A percentile compares a stretch with the other conserved stretches of the same genome.
phyloP scores from a whole-genome alignment of 768 basidiomycete genomes.

The Lactarius trivialis region DNA sequence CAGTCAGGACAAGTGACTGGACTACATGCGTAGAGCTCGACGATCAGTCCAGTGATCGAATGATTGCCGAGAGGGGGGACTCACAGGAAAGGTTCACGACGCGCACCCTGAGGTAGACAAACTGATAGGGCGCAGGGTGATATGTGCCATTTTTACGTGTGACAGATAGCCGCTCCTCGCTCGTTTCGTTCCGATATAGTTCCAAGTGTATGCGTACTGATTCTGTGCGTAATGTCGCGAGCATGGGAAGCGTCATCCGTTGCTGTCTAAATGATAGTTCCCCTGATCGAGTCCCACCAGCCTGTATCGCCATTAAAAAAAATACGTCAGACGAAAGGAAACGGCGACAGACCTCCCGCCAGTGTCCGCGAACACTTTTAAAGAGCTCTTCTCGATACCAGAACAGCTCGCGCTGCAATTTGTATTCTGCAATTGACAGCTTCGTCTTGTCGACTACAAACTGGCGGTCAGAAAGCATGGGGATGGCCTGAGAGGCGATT shows the following conservation, averaged over 20 bases:
- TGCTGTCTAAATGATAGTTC: slow-evolving; percentile 73
- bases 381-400: slow-evolving; percentile 95
- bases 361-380: slow-evolving; percentile 56
- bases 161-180: slow-evolving; percentile 21
- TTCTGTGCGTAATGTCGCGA: slow-evolving; percentile 69
- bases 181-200: slow-evolving; percentile 18
- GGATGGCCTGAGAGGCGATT: slow-evolving; percentile 61
- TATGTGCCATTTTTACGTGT: slow-evolving; percentile 38
- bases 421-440: slow-evolving; percentile 52
- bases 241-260: slow-evolving; percentile 69
- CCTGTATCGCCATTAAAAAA: slow-evolving; percentile 38
- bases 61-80: slow-evolving; percentile 27
- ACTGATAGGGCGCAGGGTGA: slow-evolving; percentile 50
- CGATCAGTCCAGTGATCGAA: not conserved
- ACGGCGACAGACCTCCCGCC: slow-evolving; percentile 69
- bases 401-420: slow-evolving; percentile 72
- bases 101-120: slow-evolving; percentile 50
- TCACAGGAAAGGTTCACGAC: slow-evolving; percentile 64
- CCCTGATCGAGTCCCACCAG: slow-evolving; percentile 70
- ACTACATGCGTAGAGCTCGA: slow-evolving; percentile 33
- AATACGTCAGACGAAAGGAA: not conserved
- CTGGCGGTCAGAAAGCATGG: slow-evolving; percentile 81
- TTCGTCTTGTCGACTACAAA: slow-evolving; percentile 79
- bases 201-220: slow-evolving; percentile 50
- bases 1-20: slow-evolving; percentile 42